Base-by-base conservation (phyloP, 225 moss, liverwort and hornwort species). In the Physcomitrellopsis africana region DNA sequence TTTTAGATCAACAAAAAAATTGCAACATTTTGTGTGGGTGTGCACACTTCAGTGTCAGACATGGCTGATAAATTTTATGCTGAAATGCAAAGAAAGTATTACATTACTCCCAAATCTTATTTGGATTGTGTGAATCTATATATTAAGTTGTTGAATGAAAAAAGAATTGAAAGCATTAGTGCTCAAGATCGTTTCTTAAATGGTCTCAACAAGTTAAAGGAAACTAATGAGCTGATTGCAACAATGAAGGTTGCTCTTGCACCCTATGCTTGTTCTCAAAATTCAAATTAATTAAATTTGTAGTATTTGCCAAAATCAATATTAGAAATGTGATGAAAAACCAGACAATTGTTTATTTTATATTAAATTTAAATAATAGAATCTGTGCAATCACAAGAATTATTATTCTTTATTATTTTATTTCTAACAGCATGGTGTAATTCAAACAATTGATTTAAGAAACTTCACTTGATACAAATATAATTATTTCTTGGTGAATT, bases 41-140 rank as follows among this genome's bases (percentile, higher is more conserved):
- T 96, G 65, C 91, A 96, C 58, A 94, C 87, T 10, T 96, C 96
- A 0, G 92, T 96, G 11, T 92, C 89, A 20, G 63, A 78, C 41
- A 94, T 92, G 92, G 96, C 94, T 6, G 89, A 86, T 32, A 88
- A 80, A 37, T 94, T 94, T 53, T 92, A 72, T 26, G 86, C 79
- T 16, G 96, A 96, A 81, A 81, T 96, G 61, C 84, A 84, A 11
- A 83, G 94, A 58, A 96, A 94, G 63, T 96, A 94, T 62, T 96
- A 96, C 45, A 96, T 94, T 42, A 96, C 96, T 11, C 96, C 96
- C 12, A 96, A 96, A 84, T 94, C 96, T 10, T 96, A 96, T 63
- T 80, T 96, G 2, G 96, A 96, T 77, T 96, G 96, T 60, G 87
- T 96, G 2, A 92, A 96, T 56, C 68, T 96, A 5, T 96, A 94